These are phyloP conservation scores for Penicillium coffeae DNA, from an alignment of 495 filamentous ascomycete genomes.

Conservation along the genomic window DNA sequence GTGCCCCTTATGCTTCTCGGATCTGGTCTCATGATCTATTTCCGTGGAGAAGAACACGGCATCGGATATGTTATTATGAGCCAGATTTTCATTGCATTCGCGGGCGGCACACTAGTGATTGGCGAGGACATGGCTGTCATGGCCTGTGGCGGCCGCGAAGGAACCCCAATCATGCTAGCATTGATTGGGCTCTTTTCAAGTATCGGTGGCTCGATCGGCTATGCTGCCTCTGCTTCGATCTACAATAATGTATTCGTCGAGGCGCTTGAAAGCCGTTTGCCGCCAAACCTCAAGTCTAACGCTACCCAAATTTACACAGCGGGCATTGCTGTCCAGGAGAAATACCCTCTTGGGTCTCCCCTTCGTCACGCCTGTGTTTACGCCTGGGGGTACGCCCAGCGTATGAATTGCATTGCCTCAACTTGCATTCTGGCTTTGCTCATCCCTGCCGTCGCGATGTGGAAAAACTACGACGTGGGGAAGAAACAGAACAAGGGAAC, in stretches of 20 bases:
- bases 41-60: slow-evolving; percentile 55
- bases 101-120: slow-evolving; percentile 62
- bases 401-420: slow-evolving; percentile 53
- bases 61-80: slow-evolving; percentile 73
- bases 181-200: slow-evolving; percentile 61
- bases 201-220: slow-evolving; percentile 68
- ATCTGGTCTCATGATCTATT: slow-evolving; percentile 63
- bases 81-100: slow-evolving; percentile 74
- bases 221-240: slow-evolving; percentile 62
- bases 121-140: slow-evolving; percentile 70
- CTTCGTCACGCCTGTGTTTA: slow-evolving; percentile 52
- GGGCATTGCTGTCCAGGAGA: slow-evolving; percentile 46
- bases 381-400: slow-evolving; percentile 59
- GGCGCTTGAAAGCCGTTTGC: slow-evolving; percentile 40
- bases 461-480: slow-evolving; percentile 45
- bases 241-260: slow-evolving; percentile 63
- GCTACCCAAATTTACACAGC: slow-evolving; percentile 45
- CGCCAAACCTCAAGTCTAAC: slow-evolving; percentile 42
- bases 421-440: slow-evolving; percentile 35
- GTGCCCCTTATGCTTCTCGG: slow-evolving; percentile 62
- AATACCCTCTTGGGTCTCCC: slow-evolving; percentile 49
- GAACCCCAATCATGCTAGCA: slow-evolving; percentile 69
- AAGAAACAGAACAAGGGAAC: slow-evolving; percentile 47
- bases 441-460: slow-evolving; percentile 36
- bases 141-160: slow-evolving; percentile 58